These are phyloP conservation scores for Pterulicium gracile DNA, from an alignment of 1,284 basidiomycete species.

Conservation along the genomic window DNA sequence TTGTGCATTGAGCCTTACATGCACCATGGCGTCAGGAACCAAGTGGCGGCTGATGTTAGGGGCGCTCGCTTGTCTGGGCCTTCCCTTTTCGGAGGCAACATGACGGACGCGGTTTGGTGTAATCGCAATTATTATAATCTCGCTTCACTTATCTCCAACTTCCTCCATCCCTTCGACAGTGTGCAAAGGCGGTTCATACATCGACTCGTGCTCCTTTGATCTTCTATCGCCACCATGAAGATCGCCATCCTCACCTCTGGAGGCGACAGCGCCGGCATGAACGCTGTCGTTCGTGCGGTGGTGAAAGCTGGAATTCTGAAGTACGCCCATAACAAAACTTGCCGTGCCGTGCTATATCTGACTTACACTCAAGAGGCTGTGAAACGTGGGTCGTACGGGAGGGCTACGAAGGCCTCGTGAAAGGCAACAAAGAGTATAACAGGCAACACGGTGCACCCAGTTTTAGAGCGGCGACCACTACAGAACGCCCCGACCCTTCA, in stretches of 20 bases:
- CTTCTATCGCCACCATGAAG: slow-evolving; percentile 39
- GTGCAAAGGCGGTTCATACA: too few relatives aligned
- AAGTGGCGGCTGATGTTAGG: slow-evolving; percentile 1
- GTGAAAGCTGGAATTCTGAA: slow-evolving; percentile 85
- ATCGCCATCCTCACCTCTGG: slow-evolving; percentile 93
- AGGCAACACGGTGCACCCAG: slow-evolving; percentile 16
- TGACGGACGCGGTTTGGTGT: background rate
- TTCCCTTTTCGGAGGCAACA: too few relatives aligned
- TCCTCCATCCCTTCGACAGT: too few relatives aligned
- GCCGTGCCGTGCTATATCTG: slow-evolving; percentile 7
- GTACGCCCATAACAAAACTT: too few relatives aligned
- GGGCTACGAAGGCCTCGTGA: slow-evolving; percentile 92
- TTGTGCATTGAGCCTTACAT: slow-evolving; percentile 56
- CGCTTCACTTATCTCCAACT: too few relatives aligned
- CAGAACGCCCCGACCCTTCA: slow-evolving; percentile 10
- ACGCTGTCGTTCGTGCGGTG: slow-evolving; percentile 85
- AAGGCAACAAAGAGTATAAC: slow-evolving; percentile 44
- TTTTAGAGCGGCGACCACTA: slow-evolving; percentile 7
- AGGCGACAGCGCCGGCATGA: slow-evolving; percentile 97
- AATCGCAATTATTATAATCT: too few relatives aligned
- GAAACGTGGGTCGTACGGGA: slow-evolving; percentile 92
- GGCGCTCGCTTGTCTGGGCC: background rate
- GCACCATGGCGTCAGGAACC: slow-evolving; percentile 46
- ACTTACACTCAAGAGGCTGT: slow-evolving; percentile 66
- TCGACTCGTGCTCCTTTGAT: background rate